Percentiles rank a stretch among this genome's conserved stretches.
Evolutionary conservation across 2,329 filamentous ascomycete genomes (phyloP).

Genomic region (Thelonectria olida): DNA sequence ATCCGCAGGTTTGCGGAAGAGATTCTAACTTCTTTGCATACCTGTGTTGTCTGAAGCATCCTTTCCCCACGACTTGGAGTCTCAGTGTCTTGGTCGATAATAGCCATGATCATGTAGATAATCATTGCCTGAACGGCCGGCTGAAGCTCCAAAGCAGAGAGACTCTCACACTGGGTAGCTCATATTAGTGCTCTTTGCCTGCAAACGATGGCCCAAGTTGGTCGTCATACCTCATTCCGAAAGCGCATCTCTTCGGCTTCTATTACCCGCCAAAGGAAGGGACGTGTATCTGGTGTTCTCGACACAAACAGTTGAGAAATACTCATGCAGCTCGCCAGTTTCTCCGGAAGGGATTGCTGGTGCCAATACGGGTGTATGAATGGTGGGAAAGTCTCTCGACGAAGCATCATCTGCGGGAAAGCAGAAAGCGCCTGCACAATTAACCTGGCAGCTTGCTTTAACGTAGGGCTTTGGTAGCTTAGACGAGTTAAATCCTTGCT

Average conservation of each 20-base stretch:
- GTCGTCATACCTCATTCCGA: constrained; percentile 23
- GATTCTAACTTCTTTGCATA: no score
- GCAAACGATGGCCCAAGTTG: background rate
- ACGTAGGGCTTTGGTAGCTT: constrained; percentile 4
- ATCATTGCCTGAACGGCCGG: constrained; percentile 35
- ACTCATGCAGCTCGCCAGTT: constrained; percentile 37
- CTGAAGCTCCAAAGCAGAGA: constrained; percentile 24
- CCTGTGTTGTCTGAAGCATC: constrained; percentile 32
- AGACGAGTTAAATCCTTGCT: constrained; percentile 25
- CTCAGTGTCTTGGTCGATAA: constrained; percentile 29
- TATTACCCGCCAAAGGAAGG: constrained; percentile 42
- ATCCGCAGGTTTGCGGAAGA: rapidly evolving
- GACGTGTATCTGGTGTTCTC: constrained; percentile 30
- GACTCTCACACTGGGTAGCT: constrained; percentile 13
- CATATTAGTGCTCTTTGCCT: background rate
- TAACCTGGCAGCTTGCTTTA: constrained; percentile 30
- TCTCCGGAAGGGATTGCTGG: constrained; percentile 26
- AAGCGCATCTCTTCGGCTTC: constrained; percentile 35
- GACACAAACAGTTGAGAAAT: constrained; percentile 38
- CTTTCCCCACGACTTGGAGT: constrained; percentile 5
- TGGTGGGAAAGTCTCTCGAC: constrained; percentile 42
- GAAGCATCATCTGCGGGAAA: constrained; percentile 45
- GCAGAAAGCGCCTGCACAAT: constrained; percentile 38
- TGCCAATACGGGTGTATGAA: constrained; percentile 44
- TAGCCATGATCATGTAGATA: constrained; percentile 44